phyloP scores from a whole-genome alignment of 75 land plant genomes.

The Pinus albicaulis region DNA sequence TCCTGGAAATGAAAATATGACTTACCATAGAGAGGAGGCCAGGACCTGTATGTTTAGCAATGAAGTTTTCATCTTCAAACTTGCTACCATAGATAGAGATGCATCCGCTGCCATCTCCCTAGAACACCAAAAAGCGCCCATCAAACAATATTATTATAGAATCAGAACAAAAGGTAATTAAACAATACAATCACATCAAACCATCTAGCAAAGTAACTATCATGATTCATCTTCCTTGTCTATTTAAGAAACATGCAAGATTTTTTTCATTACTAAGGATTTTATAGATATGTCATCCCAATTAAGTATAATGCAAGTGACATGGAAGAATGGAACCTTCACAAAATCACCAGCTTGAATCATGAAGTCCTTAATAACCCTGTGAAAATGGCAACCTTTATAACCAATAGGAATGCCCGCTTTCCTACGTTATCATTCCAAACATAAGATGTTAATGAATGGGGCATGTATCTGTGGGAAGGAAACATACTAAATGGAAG shows the following conservation, averaged over 20 bases:
- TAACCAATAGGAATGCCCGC: slow-evolving; percentile 82
- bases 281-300: not conserved
- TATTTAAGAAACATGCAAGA: not conserved
- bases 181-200: not conserved
- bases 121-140: slow-evolving; percentile 12
- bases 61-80: slow-evolving; percentile 95
- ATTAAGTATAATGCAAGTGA: not conserved
- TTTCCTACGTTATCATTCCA: slow-evolving; percentile 46
- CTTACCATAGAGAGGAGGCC: slow-evolving; percentile 96
- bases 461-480: not conserved
- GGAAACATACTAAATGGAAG: not conserved
- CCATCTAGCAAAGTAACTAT: too few relatives aligned
- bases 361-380: slow-evolving; percentile 96
- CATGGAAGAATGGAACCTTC: slow-evolving; percentile 41
- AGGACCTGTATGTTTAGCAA: slow-evolving; percentile 96
- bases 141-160: not conserved
- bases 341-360: slow-evolving; percentile 96
- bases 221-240: not conserved
- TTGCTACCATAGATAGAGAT: slow-evolving; percentile 84
- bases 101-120: slow-evolving; percentile 99
- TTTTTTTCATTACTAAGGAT: not conserved
- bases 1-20: not conserved
- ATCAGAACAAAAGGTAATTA: not conserved
- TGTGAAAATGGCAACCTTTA: slow-evolving; percentile 85
- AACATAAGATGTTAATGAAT: slow-evolving; percentile 3